Conservation (phyloP, 2,329 filamentous ascomycete species). For the Blastomyces parvus region DNA sequence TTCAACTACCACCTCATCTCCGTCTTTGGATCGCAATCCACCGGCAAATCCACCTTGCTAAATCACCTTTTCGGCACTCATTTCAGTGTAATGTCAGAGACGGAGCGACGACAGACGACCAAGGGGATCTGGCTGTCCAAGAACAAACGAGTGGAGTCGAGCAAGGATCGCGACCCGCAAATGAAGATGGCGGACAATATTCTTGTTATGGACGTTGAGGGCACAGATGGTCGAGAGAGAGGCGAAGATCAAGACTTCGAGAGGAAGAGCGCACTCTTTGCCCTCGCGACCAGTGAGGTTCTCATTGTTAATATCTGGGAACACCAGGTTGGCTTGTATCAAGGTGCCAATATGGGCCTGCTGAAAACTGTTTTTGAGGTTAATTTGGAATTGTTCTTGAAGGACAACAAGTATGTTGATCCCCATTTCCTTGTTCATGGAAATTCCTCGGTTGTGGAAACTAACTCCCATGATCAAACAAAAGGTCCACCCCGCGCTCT, state of each 20-base stretch:
- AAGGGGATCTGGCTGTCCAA: constrained; percentile 99
- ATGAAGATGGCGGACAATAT: constrained; percentile 88
- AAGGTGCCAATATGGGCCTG: constrained; percentile 97
- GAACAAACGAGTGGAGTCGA: constrained; percentile 60
- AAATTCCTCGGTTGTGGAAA: neutral
- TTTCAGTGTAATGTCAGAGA: constrained; percentile 96
- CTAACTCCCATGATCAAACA: constrained; percentile 3
- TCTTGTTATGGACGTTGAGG: constrained; percentile 97
- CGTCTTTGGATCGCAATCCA: constrained; percentile 97
- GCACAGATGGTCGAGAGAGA: constrained; percentile 88
- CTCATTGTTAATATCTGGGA: constrained; percentile 99
- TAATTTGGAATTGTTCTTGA: constrained; percentile 91
- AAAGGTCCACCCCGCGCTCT: constrained; percentile 73
- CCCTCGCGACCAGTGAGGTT: constrained; percentile 92
- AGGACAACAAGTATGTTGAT: constrained; percentile 70
- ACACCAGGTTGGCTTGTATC: constrained; percentile 94
- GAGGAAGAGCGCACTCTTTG: constrained; percentile 94
- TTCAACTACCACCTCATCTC: constrained; percentile 99
- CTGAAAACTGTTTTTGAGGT: constrained; percentile 99
- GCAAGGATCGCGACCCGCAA: constrained; percentile 29
- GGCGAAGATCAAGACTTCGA: constrained; percentile 99
- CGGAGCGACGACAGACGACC: constrained; percentile 87
- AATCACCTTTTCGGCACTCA: constrained; percentile 93
- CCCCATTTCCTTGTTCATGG: neutral
- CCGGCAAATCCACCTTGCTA: constrained; percentile 92